phyloP scores from a whole-genome alignment of 2,329 filamentous ascomycete genomes.

The Colletotrichum orbiculare region DNA sequence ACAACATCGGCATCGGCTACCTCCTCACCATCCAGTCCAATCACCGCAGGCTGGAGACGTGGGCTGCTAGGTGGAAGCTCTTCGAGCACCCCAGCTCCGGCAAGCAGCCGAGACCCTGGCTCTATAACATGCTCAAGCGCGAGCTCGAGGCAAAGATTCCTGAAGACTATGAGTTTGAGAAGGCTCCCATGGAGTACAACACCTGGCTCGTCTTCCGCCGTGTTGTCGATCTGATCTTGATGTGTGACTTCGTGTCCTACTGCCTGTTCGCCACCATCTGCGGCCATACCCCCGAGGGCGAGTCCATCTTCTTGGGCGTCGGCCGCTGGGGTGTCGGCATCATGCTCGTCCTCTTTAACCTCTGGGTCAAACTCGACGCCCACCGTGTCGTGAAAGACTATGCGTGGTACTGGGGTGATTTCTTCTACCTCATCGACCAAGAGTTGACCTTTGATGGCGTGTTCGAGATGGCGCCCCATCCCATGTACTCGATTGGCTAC shows the following conservation, averaged over 20 bases:
- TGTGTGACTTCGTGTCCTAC: slow-evolving; percentile 99
- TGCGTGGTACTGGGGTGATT: slow-evolving; percentile 99
- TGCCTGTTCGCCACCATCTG: slow-evolving; percentile 95
- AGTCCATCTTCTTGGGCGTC: slow-evolving; percentile 74
- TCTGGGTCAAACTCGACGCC: slow-evolving; percentile 98
- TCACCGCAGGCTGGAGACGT: slow-evolving; percentile 84
- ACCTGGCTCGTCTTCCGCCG: slow-evolving; percentile 97
- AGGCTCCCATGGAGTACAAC: slow-evolving; percentile 97
- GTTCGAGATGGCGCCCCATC: slow-evolving; percentile 98
- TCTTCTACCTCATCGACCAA: slow-evolving; percentile 98
- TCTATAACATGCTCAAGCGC: slow-evolving; percentile 85
- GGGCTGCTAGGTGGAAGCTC: slow-evolving; percentile 86
- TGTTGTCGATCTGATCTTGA: slow-evolving; percentile 94
- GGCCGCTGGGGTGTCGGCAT: slow-evolving; percentile 85
- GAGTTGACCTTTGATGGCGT: slow-evolving; percentile 98
- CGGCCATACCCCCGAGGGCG: slow-evolving; percentile 77
- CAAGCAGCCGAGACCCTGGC: slow-evolving; percentile 81
- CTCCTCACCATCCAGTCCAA: slow-evolving; percentile 91
- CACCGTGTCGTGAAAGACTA: slow-evolving; percentile 99
- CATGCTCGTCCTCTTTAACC: slow-evolving; percentile 87
- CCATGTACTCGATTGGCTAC: slow-evolving; percentile 99
- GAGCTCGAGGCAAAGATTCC: slow-evolving; percentile 97
- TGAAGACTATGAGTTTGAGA: slow-evolving; percentile 91
- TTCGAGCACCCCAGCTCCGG: slow-evolving; percentile 88
- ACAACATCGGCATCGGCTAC: slow-evolving; percentile 94